Evolutionary conservation across 139 green algal species (phyloP).

Genomic region (Tetradesmus obliquus): DNA sequence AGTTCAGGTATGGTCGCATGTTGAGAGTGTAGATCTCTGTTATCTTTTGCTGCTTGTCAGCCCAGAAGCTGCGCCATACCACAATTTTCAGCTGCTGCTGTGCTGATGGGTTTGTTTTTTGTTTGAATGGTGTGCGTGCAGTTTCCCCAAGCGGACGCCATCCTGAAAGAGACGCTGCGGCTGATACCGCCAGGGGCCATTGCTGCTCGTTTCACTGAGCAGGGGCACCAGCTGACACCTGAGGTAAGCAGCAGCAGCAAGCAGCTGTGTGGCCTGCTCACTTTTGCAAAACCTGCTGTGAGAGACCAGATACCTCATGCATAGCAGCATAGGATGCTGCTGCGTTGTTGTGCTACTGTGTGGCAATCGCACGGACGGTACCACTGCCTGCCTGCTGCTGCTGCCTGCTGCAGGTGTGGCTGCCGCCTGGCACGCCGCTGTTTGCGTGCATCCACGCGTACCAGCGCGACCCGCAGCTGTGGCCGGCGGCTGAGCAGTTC

Average conservation of each 20-base stretch:
- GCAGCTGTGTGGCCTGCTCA: not conserved
- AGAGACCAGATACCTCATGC: too few species aligned
- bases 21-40: too few species aligned
- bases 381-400: not conserved
- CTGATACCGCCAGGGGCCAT: slow-evolving; percentile 60
- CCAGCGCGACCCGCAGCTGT: slow-evolving; percentile 2
- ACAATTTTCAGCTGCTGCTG: not conserved
- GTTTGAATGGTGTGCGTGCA: not conserved
- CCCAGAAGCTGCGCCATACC: too few species aligned
- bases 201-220: not conserved
- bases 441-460: slow-evolving; percentile 18
- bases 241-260: not conserved
- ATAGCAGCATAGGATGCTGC: not conserved
- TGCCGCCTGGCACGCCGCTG: not conserved
- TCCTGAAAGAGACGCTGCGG: slow-evolving; percentile 68
- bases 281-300: too few species aligned
- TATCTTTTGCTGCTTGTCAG: too few species aligned
- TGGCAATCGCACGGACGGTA: too few species aligned
- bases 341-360: not conserved
- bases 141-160: slow-evolving; percentile 61
- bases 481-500: slow-evolving; percentile 2
- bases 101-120: not conserved
- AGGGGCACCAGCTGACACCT: slow-evolving; percentile 9
- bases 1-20: too few species aligned
- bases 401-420: not conserved